Percentiles rank a stretch among this genome's conserved stretches.
Evolutionary conservation across 129 eudicot species (phyloP).

Genomic region (Artemisia annua): DNA sequence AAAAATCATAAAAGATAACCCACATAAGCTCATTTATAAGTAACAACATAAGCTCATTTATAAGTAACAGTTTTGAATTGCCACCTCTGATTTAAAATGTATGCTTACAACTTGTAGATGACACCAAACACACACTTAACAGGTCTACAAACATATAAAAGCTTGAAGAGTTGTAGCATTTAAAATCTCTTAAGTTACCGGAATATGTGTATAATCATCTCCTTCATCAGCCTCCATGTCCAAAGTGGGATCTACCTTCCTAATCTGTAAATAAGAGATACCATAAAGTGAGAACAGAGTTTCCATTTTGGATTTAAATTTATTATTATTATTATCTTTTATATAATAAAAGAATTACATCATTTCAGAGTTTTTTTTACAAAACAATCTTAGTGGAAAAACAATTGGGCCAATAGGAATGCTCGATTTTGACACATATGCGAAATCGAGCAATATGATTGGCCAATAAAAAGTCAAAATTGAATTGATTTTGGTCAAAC

Average conservation of each 20-base stretch:
- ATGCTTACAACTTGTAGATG: background rate
- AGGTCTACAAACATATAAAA: background rate
- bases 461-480: too few species aligned
- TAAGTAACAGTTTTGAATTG: background rate
- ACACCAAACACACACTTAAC: slow-evolving; percentile 18
- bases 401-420: too few species aligned
- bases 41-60: too few species aligned
- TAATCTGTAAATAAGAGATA: slow-evolving; percentile 60
- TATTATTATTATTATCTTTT: background rate
- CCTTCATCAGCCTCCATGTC: slow-evolving; percentile 99
- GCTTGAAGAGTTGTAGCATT: background rate
- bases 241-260: slow-evolving; percentile 93
- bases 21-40: background rate
- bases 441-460: too few species aligned
- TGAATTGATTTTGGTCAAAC: too few species aligned
- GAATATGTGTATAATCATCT: slow-evolving; percentile 93
- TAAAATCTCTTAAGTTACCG: slow-evolving; percentile 54
- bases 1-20: slow-evolving; percentile 4
- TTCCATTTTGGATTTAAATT: background rate
- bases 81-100: background rate
- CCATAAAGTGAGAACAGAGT: slow-evolving; percentile 1
- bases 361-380: too few species aligned
- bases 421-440: too few species aligned
- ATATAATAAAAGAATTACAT: too few species aligned
- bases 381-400: too few species aligned